Conservation (phyloP, 441 rosid genomes). For the Omphalea diandra region DNA sequence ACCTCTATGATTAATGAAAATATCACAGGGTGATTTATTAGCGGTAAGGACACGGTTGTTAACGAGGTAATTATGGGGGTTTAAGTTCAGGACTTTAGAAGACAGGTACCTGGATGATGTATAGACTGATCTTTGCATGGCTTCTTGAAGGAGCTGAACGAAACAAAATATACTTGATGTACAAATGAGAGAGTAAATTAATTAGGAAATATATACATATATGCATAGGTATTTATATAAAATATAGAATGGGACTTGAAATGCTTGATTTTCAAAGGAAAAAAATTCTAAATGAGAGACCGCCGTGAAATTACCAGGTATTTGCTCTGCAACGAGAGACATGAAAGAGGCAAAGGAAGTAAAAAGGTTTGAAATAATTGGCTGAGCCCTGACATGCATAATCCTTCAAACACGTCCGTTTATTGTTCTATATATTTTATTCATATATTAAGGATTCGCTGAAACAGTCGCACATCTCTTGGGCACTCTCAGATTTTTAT, state of each 20-base stretch:
- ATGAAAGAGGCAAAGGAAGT: neutral
- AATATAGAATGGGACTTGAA: neutral
- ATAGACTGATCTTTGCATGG: constrained; percentile 45
- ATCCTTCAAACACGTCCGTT: constrained; percentile 60
- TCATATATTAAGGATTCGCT: neutral
- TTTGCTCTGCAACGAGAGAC: neutral
- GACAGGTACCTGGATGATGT: constrained; percentile 27
- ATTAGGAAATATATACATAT: no score
- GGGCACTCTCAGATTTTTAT: no score
- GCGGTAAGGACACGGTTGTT: constrained; percentile 4
- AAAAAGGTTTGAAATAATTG: constrained; percentile 28
- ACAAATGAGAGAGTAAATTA: neutral
- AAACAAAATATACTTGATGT: neutral
- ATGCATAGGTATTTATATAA: constrained; percentile 8
- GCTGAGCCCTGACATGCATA: constrained; percentile 4
- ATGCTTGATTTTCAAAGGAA: constrained; percentile 3
- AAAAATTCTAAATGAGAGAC: constrained; percentile 30
- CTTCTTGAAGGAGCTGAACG: constrained; percentile 16
- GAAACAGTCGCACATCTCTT: constrained; percentile 32
- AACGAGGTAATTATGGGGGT: neutral
- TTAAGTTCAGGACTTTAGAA: constrained; percentile 21
- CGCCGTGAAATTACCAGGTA: constrained; percentile 27
- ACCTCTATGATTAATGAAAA: constrained; percentile 78
- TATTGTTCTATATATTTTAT: neutral
- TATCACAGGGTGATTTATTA: constrained; percentile 38